Evolutionary conservation across 192 early-diverging fungal genomes (phyloP).

Genomic region (Podila epicladia): DNA sequence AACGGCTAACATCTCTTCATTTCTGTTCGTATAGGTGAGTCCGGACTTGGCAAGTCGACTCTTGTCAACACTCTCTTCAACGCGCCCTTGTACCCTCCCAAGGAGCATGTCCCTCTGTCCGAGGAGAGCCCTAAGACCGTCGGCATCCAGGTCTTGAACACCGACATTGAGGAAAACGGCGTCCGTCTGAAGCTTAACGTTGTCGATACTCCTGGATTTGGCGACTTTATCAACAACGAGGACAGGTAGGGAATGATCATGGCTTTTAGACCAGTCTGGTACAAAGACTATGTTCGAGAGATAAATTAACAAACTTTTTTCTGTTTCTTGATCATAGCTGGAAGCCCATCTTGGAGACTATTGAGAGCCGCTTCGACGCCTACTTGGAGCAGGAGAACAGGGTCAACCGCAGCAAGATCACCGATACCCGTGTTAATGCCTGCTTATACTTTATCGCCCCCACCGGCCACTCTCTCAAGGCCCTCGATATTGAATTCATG

Average conservation of each 20-base stretch:
- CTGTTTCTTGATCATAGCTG: constrained; percentile 66
- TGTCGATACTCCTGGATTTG: constrained; percentile 98
- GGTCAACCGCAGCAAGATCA: constrained; percentile 88
- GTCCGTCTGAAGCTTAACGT: constrained; percentile 94
- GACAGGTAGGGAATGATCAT: constrained; percentile 66
- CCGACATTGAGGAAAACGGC: constrained; percentile 96
- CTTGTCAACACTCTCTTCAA: constrained; percentile 98
- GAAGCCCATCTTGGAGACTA: constrained; percentile 96
- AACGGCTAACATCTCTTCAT: neutral
- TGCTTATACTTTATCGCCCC: constrained; percentile 98
- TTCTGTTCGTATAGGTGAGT: constrained; percentile 72
- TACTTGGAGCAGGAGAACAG: constrained; percentile 94
- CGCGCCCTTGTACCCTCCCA: constrained; percentile 85
- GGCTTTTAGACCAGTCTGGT: too few species aligned
- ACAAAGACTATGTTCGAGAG: neutral
- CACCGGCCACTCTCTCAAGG: constrained; percentile 92
- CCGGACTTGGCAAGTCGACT: constrained; percentile 97
- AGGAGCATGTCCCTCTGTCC: constrained; percentile 74
- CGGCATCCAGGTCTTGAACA: constrained; percentile 78
- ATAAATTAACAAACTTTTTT: neutral
- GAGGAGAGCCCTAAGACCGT: constrained; percentile 76
- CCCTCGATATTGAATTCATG: constrained; percentile 97
- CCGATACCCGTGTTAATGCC: constrained; percentile 94
- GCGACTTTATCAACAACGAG: constrained; percentile 99
- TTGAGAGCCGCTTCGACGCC: constrained; percentile 94